A percentile compares a stretch with the other conserved stretches of the same genome.
Conservation (phyloP, 768 basidiomycete genomes). For the Amanita fuliginea region DNA sequence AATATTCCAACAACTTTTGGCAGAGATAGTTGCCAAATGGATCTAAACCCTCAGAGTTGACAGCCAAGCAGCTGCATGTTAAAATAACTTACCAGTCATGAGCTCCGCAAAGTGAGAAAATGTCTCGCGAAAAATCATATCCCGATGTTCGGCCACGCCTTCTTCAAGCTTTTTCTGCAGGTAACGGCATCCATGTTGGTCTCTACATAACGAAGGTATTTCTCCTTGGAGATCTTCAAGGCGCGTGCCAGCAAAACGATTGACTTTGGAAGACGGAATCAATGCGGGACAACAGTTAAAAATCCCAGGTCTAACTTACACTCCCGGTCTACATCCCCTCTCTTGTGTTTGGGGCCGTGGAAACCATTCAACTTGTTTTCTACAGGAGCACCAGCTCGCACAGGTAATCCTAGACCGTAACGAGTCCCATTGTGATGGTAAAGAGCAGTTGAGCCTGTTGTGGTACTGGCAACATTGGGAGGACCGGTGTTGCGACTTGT, state of each 20-base stretch:
- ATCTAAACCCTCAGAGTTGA: constrained; percentile 34
- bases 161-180: constrained; percentile 99
- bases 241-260: constrained; percentile 92
- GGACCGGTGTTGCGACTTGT: constrained; percentile 24
- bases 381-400: constrained; percentile 33
- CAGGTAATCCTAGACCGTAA: constrained; percentile 57
- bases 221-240: constrained; percentile 95
- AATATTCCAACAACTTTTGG: constrained; percentile 94
- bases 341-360: constrained; percentile 90
- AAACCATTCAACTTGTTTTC: constrained; percentile 83
- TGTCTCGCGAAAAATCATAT: constrained; percentile 99
- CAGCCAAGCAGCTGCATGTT: constrained; percentile 5
- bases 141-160: constrained; percentile 87
- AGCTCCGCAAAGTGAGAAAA: constrained; percentile 96
- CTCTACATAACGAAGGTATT: constrained; percentile 90
- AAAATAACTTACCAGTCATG: constrained; percentile 68
- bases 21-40: constrained; percentile 99
- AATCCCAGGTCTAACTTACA: constrained; percentile 27
- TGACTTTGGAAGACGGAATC: constrained; percentile 41
- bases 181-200: constrained; percentile 98
- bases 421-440: constrained; percentile 73
- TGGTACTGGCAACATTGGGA: constrained; percentile 19
- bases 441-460: constrained; percentile 60
- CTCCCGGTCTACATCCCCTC: constrained; percentile 86
- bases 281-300: constrained; percentile 2